Percentiles rank a stretch among this genome's conserved stretches.
Conservation (phyloP, 495 filamentous ascomycete species). For the Penicillium silybi region DNA sequence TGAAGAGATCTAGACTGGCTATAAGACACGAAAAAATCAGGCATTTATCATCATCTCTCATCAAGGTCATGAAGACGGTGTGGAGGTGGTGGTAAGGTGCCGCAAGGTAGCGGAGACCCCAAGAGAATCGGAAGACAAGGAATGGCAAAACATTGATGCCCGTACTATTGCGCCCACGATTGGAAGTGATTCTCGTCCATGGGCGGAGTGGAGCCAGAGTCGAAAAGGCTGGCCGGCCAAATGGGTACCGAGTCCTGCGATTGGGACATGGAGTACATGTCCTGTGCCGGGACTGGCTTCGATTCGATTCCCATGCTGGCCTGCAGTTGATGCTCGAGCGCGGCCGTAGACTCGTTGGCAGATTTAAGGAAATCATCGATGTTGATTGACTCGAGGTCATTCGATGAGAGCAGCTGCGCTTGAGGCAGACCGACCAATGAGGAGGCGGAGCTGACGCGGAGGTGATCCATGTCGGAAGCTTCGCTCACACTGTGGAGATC, state of each 20-base stretch:
- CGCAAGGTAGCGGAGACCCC: slow-evolving; percentile 19
- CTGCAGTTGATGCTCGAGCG: slow-evolving; percentile 45
- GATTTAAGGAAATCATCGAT: slow-evolving; percentile 61
- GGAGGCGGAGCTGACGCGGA: slow-evolving; percentile 49
- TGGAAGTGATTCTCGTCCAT: slow-evolving; percentile 36
- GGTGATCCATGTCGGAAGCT: slow-evolving; percentile 51
- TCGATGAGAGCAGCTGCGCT: slow-evolving; percentile 46
- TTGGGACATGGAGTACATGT: slow-evolving; percentile 33
- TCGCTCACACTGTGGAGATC: slow-evolving; percentile 51
- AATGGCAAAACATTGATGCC: slow-evolving; percentile 14
- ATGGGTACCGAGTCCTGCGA: slow-evolving; percentile 32
- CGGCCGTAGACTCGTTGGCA: slow-evolving; percentile 45
- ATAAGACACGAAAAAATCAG: slow-evolving; percentile 35
- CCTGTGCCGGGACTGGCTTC: slow-evolving; percentile 34
- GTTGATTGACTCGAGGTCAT: slow-evolving; percentile 55
- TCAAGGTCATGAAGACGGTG: slow-evolving; percentile 50
- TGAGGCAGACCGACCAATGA: slow-evolving; percentile 52
- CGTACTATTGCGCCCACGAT: slow-evolving; percentile 35
- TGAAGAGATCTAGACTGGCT: slow-evolving; percentile 40
- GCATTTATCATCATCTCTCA: slow-evolving; percentile 54
- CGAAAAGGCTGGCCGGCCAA: slow-evolving; percentile 38
- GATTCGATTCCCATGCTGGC: slow-evolving; percentile 39
- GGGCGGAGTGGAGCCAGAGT: slow-evolving; percentile 26
- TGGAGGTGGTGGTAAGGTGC: slow-evolving; percentile 48
- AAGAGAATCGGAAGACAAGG: slow-evolving; percentile 12